Base-by-base conservation (phyloP, 371 early-diverging fungal species). In the Phascolomyces articulosus region DNA sequence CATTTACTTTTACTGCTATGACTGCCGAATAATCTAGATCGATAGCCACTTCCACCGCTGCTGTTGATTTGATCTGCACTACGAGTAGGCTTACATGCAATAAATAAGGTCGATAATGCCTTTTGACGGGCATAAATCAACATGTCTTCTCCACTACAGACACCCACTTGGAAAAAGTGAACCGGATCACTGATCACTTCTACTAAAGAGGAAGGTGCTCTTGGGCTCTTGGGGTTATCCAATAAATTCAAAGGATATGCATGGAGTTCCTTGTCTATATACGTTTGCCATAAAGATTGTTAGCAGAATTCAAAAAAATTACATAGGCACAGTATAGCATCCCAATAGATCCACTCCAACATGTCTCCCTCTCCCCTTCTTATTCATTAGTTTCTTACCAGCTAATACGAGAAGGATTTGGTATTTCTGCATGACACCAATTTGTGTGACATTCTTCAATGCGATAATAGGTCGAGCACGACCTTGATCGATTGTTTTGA, bases 131-230 rank as follows among this genome's bases (percentile, higher is more conserved):
- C 82, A 20, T 81, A 73, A 31, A 79, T 75, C 56, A 92, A 69
- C 8, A 89, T 63, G 18, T 85, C 78, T 55, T 71, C 51, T 38
- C 84, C 84, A 55, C 72, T 71, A 67, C 79, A 87, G 11, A 78
- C 67, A 15, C 92, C 92, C 18, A 78, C 74, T 60, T 88, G 85
- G 83, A 91, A 88, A 65, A 91, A 91, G 55, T 80, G 79, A 34
- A 89, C 81, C 40, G 79, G 82, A 13, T 78, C 69, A 20, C 72
- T 78, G 44, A 91, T 73, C 57, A 79, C 82, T 20, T 66, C 64
- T 40, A 72, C 70, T 27, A 73, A 70, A 21, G 71, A 48, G 31
- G 67, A 60, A 18, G 65, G 65, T 9, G 64, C 57, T 51, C 75
- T 71, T 61, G 58, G 54, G 28, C 72, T 60, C 23, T 64, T 64